Conservation (phyloP, 2,329 filamentous ascomycete species). For the Arthrobotrys entomopaga region DNA sequence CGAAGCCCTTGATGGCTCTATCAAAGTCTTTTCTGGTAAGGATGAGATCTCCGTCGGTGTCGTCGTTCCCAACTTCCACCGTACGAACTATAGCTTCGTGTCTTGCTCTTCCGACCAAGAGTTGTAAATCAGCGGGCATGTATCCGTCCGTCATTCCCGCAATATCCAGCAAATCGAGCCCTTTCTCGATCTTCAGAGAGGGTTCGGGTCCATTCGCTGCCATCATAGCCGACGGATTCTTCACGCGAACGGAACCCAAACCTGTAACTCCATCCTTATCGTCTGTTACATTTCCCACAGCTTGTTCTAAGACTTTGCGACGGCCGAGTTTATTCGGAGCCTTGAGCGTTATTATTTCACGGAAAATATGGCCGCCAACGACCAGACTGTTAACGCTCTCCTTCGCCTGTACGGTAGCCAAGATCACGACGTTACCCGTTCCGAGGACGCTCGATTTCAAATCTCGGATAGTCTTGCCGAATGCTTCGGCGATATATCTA, state of each 20-base stretch:
- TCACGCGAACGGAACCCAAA: conserved; percentile 43
- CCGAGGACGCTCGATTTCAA: conserved; percentile 77
- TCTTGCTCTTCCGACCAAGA: conserved; percentile 85
- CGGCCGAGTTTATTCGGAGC: conserved; percentile 92
- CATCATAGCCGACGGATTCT: conserved; percentile 62
- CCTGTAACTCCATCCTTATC: conserved; percentile 69
- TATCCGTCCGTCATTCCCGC: conserved; percentile 96
- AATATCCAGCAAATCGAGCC: conserved; percentile 89
- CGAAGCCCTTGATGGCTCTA: conserved; percentile 87
- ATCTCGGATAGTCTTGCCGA: conserved; percentile 78
- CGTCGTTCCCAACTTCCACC: conserved; percentile 67
- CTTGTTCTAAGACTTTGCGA: conserved; percentile 78
- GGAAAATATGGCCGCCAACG: conserved; percentile 88
- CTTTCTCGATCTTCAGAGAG: conserved; percentile 70
- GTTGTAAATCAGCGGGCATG: conserved; percentile 91
- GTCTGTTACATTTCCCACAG: conserved; percentile 55
- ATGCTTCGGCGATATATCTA: conserved; percentile 87
- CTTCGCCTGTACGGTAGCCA: conserved; percentile 92
- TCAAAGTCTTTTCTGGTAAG: conserved; percentile 82
- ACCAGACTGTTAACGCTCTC: conserved; percentile 91
- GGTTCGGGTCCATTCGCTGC: conserved; percentile 66
- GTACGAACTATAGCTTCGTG: conserved; percentile 92
- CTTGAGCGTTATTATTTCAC: conserved; percentile 88
- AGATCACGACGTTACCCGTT: conserved; percentile 71
- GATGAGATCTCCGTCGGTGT: conserved; percentile 68